phyloP scores from a whole-genome alignment of 1,139 yeast species.

The Hansenula anomala region DNA sequence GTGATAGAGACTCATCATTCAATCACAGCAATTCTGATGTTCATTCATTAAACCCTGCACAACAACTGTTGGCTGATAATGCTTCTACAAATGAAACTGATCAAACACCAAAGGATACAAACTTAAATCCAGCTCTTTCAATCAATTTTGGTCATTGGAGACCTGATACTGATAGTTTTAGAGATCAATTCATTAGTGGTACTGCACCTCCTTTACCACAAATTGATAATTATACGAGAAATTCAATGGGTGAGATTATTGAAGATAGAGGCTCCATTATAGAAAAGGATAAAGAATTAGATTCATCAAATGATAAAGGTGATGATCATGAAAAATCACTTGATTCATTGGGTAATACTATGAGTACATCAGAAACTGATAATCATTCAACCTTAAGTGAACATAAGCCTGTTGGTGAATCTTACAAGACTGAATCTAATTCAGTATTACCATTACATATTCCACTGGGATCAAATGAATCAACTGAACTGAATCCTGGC shows the following conservation, averaged over 20 bases:
- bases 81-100: conserved; percentile 5
- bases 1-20: conserved; percentile 11
- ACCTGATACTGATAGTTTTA: conserved; percentile 44
- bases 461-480: conserved; percentile 12
- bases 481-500: not conserved
- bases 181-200: conserved; percentile 47
- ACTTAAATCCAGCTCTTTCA: conserved; percentile 21
- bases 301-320: conserved; percentile 7
- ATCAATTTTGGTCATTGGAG: conserved; percentile 47
- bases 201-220: conserved; percentile 24
- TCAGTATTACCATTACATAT: conserved; percentile 19
- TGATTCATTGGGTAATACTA: conserved; percentile 6
- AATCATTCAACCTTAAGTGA: not conserved
- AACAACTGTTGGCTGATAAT: conserved; percentile 16
- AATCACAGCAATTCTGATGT: conserved; percentile 1
- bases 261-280: conserved; percentile 16
- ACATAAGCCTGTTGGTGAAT: not conserved
- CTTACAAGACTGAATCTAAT: conserved; percentile 18
- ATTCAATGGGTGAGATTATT: conserved; percentile 21
- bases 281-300: conserved; percentile 5
- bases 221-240: conserved; percentile 18
- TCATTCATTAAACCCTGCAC: too few species aligned
- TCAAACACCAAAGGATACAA: not conserved
- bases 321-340: conserved; percentile 6
- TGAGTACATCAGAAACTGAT: conserved; percentile 9